Base-by-base conservation (phyloP, 352 stramenopile genomes). In the Phytophthora pini region DNA sequence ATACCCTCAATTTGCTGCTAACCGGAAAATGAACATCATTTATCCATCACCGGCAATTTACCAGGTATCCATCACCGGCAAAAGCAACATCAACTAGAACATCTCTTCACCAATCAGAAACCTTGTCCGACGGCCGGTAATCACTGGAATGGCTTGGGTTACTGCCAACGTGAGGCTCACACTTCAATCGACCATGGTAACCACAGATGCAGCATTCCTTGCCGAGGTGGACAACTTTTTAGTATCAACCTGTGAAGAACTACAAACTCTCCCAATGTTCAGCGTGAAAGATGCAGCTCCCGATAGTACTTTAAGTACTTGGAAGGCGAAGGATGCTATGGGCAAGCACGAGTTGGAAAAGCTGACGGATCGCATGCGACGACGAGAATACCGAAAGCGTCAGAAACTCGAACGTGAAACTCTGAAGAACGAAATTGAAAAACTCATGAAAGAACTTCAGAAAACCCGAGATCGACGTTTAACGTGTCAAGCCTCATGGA, bases 1-100 rank as follows among this genome's bases (percentile, higher is more conserved):
- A 61, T 13, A 49, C 5, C 22, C 29, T 61, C 3, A 26, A 51
- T 5, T 27, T 55, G 26, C 24, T 55, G 11, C 27, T 61, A 11
- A 44, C 26, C 3, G 36, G 41, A 1, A 20, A 58, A 39, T 58
- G 34, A 56, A 29, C 45, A 20, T 15, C 41, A 3, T 26, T 29
- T 47, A 36, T 36, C 31, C 31, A 36, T 13, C 9, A 36, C 27
- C 27, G 5, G 27, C 29, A 32, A 6, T 1, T 20, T 20, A 20
- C 17, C 0, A 20, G 17, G 17, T 36, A 36, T 36, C 31, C 31
- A 36, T 13, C 9, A 36, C 27, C 27, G 5, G 27, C 29, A 32
- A 6, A 1, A 10, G 29, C 29, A 32, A 32, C 29, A 10, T 32
- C 4, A 26, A 26, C 24, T 26, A 26, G 17, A 20, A 20, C 17